Evolutionary conservation across 306 rosid genomes (phyloP).

Genomic region (Quillaja saponaria): DNA sequence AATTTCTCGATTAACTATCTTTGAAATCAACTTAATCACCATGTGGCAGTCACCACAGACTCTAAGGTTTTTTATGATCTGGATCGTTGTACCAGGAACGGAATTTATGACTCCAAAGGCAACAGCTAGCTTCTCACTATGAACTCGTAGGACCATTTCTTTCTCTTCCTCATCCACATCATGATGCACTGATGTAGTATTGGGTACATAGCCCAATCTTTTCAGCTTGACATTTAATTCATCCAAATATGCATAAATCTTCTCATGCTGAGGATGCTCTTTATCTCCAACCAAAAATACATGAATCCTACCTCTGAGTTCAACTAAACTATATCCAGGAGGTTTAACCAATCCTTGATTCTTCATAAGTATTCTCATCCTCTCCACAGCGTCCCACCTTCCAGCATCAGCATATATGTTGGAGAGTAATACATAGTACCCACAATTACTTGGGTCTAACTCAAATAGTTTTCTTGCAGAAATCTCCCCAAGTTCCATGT

Average conservation of each 20-base stretch:
- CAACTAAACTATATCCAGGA: constrained; percentile 77
- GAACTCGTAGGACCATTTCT: constrained; percentile 68
- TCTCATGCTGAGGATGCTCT: constrained; percentile 70
- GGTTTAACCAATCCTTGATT: constrained; percentile 59
- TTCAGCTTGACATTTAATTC: constrained; percentile 56
- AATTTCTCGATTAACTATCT: constrained; percentile 50
- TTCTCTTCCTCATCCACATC: constrained; percentile 83
- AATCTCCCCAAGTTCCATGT: constrained; percentile 67
- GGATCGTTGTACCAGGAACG: constrained; percentile 58
- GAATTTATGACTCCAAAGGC: constrained; percentile 72
- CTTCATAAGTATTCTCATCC: constrained; percentile 67
- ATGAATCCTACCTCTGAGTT: constrained; percentile 65
- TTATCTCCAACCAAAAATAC: constrained; percentile 64
- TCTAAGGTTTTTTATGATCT: constrained; percentile 69
- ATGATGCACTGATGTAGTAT: constrained; percentile 64
- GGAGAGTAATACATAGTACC: constrained; percentile 74
- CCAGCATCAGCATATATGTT: constrained; percentile 81
- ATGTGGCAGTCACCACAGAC: constrained; percentile 73
- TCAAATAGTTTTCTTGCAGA: constrained; percentile 63
- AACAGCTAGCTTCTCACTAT: constrained; percentile 83
- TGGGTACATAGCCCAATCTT: constrained; percentile 60
- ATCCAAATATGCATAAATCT: constrained; percentile 59
- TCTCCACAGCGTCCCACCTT: constrained; percentile 73
- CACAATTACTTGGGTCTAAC: constrained; percentile 70
- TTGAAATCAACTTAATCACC: constrained; percentile 64